Conservation (phyloP, 306 rosid species). For the Acacia acuminata region DNA sequence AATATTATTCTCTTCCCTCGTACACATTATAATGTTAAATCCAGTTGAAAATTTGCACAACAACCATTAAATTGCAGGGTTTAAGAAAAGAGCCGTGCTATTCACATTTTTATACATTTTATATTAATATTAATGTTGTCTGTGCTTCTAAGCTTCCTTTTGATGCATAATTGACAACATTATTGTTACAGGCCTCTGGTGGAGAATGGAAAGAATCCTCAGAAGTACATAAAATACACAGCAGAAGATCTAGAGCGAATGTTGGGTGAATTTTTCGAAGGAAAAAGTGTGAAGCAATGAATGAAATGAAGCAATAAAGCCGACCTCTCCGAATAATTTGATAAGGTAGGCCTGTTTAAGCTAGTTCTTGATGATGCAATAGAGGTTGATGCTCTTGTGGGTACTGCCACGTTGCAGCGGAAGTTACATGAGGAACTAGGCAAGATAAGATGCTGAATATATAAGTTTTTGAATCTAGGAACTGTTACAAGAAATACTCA, state of each 20-base stretch:
- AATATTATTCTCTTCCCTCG: neutral
- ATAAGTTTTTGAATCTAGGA: neutral
- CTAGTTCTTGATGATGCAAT: neutral
- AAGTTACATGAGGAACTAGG: neutral
- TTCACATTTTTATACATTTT: neutral
- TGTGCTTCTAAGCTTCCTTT: conserved; percentile 12
- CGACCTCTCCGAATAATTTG: neutral
- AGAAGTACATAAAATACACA: conserved; percentile 72
- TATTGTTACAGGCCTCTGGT: conserved; percentile 65
- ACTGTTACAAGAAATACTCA: conserved; percentile 3
- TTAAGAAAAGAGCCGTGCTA: neutral
- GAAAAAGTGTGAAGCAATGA: conserved; percentile 54
- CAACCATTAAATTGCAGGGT: neutral
- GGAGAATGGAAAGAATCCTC: conserved; percentile 88
- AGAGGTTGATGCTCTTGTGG: conserved; percentile 12
- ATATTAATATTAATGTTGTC: neutral
- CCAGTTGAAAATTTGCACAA: conserved; percentile 7
- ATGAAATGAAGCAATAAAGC: conserved; percentile 61
- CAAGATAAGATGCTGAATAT: conserved; percentile 8
- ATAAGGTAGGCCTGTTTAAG: conserved; percentile 15
- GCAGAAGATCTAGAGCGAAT: conserved; percentile 94
- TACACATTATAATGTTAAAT: neutral
- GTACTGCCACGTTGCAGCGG: neutral
- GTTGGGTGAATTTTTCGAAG: conserved; percentile 96
- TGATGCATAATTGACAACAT: conserved; percentile 21